Evolutionary conservation across 345 rosid genomes (phyloP), one percentile per base, ranked within the genome.

Genomic region (Acer negundo): DNA sequence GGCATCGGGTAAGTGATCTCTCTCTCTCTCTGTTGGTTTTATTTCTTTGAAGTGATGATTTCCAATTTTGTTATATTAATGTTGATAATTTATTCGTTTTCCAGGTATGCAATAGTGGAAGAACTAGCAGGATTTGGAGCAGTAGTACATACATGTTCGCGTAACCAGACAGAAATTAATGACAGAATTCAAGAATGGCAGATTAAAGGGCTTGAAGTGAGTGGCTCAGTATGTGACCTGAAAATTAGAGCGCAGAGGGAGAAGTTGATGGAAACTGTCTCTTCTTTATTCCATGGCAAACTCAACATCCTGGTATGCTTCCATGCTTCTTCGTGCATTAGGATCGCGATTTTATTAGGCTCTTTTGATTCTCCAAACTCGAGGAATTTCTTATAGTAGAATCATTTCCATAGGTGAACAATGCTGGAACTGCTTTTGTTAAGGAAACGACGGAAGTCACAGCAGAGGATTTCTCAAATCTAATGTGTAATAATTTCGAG

Each of bases 191-290:
- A 78, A 62, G 88, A 88, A 72, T 90, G 92, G 92, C 62, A 72
- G 46, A 75, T 64, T 1, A 88, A 84, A 69, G 92, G 91, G 10
- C 78, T 87, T 68, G 6, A 56, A 70, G 92, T 90, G 17, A 86
- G 82, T 4, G 90, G 90, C 4, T 88, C 92, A 7, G 91, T 86
- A 3, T 90, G 92, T 73, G 96, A 91, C 81, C 81, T 82, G 15
- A 66, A 82, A 8, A 63, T 65, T 61, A 42, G 75, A n/a, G 71
- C 70, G 51, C 88, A 91, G 63, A 79, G 89, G 38, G 84, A 85
- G 77, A 80, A 82, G 74, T 77, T 91, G 59, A 77, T 90, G 2
- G 72, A 81, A 67, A 86, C 84, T 2, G 90, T 86, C 58, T 75
- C 82, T 72, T 78, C 89, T 22, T 26, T 81, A 24, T 90, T 88